Evolutionary conservation across 2,329 filamentous ascomycete species (phyloP).

Genomic region (Sporothrix mexicana): DNA sequence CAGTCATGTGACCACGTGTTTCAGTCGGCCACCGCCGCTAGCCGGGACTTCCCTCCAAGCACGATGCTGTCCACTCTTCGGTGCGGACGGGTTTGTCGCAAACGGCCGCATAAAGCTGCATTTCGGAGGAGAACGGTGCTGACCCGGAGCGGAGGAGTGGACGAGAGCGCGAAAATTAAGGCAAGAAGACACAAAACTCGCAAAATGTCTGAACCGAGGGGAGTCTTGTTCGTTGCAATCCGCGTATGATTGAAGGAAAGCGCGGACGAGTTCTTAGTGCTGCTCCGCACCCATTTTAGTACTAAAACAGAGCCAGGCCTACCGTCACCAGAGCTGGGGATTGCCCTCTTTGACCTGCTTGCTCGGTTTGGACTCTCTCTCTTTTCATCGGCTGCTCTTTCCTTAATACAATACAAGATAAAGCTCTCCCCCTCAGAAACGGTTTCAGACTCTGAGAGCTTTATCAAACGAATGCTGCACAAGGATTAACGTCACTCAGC

Average conservation of each 20-base stretch:
- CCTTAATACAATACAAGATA: neutral
- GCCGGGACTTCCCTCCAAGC: neutral
- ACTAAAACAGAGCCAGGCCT: neutral
- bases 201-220: neutral
- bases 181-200: neutral
- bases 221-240: neutral
- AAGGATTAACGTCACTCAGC: neutral
- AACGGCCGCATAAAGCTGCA: slow-evolving; percentile 17
- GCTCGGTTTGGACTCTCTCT: neutral
- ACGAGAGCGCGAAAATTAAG: slow-evolving; percentile 7
- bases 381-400: too few species aligned
- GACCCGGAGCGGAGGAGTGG: slow-evolving; percentile 31
- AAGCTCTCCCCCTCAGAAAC: neutral
- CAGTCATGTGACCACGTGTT: slow-evolving; percentile 8
- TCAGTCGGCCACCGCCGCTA: slow-evolving; percentile 12
- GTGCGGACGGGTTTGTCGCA: slow-evolving; percentile 21
- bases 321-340: neutral
- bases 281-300: slow-evolving; percentile 5
- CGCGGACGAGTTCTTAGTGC: slow-evolving; percentile 14
- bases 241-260: slow-evolving; percentile 9
- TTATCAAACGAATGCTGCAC: slow-evolving; percentile 9
- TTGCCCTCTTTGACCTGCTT: neutral
- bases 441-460: neutral
- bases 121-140: neutral
- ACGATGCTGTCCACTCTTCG: neutral